These are phyloP conservation scores for Sutorius australiensis DNA, from an alignment of 768 basidiomycete genomes.

Conservation along the genomic window DNA sequence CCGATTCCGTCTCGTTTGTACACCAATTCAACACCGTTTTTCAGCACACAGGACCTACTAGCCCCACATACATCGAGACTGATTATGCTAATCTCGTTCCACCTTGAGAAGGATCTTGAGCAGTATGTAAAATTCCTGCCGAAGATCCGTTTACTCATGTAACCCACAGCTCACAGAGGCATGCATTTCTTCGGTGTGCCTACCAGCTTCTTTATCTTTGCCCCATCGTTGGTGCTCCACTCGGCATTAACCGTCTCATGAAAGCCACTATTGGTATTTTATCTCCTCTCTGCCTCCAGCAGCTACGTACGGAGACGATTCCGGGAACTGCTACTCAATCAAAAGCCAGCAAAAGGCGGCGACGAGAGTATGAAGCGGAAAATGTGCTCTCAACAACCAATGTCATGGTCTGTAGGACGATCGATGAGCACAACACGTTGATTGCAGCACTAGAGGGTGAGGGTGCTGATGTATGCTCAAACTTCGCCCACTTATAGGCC, in stretches of 20 bases:
- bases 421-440: constrained; percentile 49
- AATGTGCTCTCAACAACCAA: constrained; percentile 57
- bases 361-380: constrained; percentile 70
- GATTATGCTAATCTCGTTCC: constrained; percentile 49
- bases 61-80: constrained; percentile 54
- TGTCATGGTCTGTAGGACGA: constrained; percentile 45
- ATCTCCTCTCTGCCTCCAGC: constrained; percentile 43
- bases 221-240: constrained; percentile 43
- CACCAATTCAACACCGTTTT: neutral
- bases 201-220: constrained; percentile 41
- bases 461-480: constrained; percentile 8
- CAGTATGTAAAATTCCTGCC: constrained; percentile 36
- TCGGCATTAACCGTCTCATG: constrained; percentile 50
- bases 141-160: constrained; percentile 2
- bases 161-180: constrained; percentile 33
- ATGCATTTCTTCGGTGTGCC: constrained; percentile 45
- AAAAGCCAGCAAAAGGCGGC: constrained; percentile 65
- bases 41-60: constrained; percentile 52
- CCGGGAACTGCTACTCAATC: constrained; percentile 25
- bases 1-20: neutral
- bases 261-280: constrained; percentile 51
- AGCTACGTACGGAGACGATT: constrained; percentile 29
- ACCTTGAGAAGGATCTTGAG: constrained; percentile 54
- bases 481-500: constrained; percentile 3
- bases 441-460: constrained; percentile 58